phyloP scores from a whole-genome alignment of 2,329 filamentous ascomycete genomes.

The Ophiosphaerella narmari region DNA sequence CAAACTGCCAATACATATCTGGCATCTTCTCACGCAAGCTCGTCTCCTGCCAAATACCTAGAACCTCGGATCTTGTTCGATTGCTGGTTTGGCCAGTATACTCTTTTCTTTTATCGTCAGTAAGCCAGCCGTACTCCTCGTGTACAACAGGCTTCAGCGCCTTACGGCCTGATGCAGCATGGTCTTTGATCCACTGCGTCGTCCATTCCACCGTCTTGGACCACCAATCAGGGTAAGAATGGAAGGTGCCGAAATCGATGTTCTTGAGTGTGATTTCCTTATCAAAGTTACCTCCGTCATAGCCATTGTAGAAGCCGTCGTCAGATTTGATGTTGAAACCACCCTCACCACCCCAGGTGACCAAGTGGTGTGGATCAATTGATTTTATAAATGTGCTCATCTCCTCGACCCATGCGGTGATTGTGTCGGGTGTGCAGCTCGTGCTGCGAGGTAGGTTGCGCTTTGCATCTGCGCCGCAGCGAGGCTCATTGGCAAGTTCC shows the following conservation, averaged over 20 bases:
- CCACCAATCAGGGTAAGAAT: constrained; percentile 63
- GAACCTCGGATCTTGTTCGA: constrained; percentile 51
- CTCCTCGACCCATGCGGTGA: constrained; percentile 58
- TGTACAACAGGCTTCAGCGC: constrained; percentile 60
- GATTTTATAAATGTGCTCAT: constrained; percentile 61
- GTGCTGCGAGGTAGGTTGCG: constrained; percentile 36
- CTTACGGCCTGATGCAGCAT: constrained; percentile 51
- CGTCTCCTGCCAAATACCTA: constrained; percentile 58
- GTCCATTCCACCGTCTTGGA: constrained; percentile 58
- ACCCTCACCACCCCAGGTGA: constrained; percentile 59
- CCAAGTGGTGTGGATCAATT: constrained; percentile 58
- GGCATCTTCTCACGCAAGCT: constrained; percentile 54
- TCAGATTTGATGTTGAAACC: constrained; percentile 35
- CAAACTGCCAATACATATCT: constrained; percentile 63
- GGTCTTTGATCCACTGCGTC: constrained; percentile 60
- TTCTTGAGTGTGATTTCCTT: constrained; percentile 54
- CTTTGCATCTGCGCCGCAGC: constrained; percentile 32
- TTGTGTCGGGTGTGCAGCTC: constrained; percentile 44
- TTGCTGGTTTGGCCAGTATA: constrained; percentile 52
- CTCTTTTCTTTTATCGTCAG: constrained; percentile 53
- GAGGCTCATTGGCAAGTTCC: constrained; percentile 59
- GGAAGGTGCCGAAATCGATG: constrained; percentile 61
- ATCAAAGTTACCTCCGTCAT: constrained; percentile 60
- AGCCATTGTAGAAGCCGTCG: constrained; percentile 47
- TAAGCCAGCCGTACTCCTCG: constrained; percentile 62